Evolutionary conservation across 768 basidiomycete species (phyloP).

Genomic region (Coprinopsis strossmayeri): DNA sequence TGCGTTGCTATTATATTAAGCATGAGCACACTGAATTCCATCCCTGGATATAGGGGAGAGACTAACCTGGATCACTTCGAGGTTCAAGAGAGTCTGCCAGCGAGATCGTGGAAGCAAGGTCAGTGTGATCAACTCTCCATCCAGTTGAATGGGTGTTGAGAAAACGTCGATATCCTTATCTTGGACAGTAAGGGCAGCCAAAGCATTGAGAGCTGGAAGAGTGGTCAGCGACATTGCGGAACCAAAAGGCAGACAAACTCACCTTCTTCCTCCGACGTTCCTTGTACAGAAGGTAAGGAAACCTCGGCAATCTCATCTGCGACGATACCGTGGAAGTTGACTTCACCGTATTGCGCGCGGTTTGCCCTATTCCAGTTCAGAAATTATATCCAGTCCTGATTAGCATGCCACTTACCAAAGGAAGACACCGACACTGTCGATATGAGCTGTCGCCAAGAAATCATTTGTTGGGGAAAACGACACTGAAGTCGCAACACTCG

Average conservation of each 20-base stretch:
- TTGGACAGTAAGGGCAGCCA: slow-evolving; percentile 56
- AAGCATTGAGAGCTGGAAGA: slow-evolving; percentile 56
- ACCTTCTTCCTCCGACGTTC: slow-evolving; percentile 77
- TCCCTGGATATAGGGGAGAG: not conserved
- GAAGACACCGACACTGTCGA: slow-evolving; percentile 90
- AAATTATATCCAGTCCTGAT: not conserved
- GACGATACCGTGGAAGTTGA: slow-evolving; percentile 72
- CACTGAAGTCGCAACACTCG: slow-evolving; percentile 83
- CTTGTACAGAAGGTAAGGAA: slow-evolving; percentile 80
- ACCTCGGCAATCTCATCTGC: slow-evolving; percentile 71
- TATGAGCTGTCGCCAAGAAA: slow-evolving; percentile 91
- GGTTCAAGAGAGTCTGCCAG: slow-evolving; percentile 96
- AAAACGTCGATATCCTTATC: slow-evolving; percentile 65
- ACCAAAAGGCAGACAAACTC: slow-evolving; percentile 11
- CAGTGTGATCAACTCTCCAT: slow-evolving; percentile 87
- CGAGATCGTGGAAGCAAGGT: slow-evolving; percentile 86
- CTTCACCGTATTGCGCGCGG: slow-evolving; percentile 86
- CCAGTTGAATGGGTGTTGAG: slow-evolving; percentile 82
- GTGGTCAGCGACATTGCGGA: not conserved
- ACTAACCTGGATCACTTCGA: slow-evolving; percentile 86
- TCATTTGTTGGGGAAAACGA: slow-evolving; percentile 94
- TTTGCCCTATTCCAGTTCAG: slow-evolving; percentile 64
- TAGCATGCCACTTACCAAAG: slow-evolving; percentile 58
- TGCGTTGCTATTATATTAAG: slow-evolving; percentile 53
- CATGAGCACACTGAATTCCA: slow-evolving; percentile 20